A percentile compares a stretch with the other conserved stretches of the same genome.
Conservation (phyloP, 352 stramenopile genomes). For the Poterioochromonas sp. region DNA sequence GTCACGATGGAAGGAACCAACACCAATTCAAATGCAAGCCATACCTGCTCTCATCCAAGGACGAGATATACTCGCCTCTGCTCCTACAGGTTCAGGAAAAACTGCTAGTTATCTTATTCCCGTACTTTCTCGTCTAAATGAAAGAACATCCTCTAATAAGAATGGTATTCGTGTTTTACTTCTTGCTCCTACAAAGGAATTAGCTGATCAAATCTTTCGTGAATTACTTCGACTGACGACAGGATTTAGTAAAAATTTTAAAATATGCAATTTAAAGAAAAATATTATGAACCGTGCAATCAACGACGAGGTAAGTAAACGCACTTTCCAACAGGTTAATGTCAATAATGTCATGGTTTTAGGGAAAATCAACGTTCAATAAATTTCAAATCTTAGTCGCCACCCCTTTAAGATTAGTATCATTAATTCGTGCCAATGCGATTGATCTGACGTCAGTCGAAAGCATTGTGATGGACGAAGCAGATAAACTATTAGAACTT, state of each 20-base stretch:
- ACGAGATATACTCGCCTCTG: slow-evolving; percentile 86
- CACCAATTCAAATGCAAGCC: slow-evolving; percentile 95
- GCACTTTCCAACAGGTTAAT: too few species aligned
- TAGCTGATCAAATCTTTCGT: slow-evolving; percentile 89
- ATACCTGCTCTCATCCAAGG: slow-evolving; percentile 73
- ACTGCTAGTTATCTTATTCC: slow-evolving; percentile 95
- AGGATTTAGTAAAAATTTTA: slow-evolving; percentile 73
- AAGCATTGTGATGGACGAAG: slow-evolving; percentile 85
- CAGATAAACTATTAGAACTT: slow-evolving; percentile 93
- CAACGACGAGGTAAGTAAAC: not conserved
- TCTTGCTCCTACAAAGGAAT: slow-evolving; percentile 89
- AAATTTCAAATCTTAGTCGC: slow-evolving; percentile 88
- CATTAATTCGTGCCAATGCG: slow-evolving; percentile 66
- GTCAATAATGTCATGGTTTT: not conserved
- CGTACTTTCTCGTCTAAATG: slow-evolving; percentile 36
- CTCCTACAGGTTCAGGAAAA: slow-evolving; percentile 93
- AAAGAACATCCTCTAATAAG: slow-evolving; percentile 34
- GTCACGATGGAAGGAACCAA: slow-evolving; percentile 91
- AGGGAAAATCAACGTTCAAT: slow-evolving; percentile 36
- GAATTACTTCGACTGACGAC: slow-evolving; percentile 80
- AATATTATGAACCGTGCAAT: slow-evolving; percentile 40
- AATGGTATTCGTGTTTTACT: slow-evolving; percentile 77
- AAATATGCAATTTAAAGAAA: slow-evolving; percentile 50
- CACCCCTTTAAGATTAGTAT: slow-evolving; percentile 87
- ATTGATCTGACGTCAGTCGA: slow-evolving; percentile 59